Evolutionary conservation across 768 basidiomycete species (phyloP), one percentile per base, ranked within the genome.

Genomic region (Phaeotremella fagi): DNA sequence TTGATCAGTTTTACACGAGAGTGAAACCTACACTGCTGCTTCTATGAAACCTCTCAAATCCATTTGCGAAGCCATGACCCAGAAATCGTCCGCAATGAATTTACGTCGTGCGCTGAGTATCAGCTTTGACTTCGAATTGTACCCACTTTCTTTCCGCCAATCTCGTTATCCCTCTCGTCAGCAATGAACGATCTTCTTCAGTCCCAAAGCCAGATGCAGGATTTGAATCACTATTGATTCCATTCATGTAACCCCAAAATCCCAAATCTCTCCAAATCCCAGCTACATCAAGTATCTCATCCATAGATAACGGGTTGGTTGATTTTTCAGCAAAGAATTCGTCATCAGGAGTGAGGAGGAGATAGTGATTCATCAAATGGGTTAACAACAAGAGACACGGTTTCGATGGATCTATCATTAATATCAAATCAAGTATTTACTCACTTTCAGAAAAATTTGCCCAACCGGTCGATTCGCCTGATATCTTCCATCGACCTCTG

Each of bases 311-410:
- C 0, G 91, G 87, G 57, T 91, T 94, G 7, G 35, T 22, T 4
- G 52, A 11, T 16, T 41, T 42, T 9, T 55, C 44, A 35, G 54
- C 35, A 70, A 95, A 95, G 77, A 98, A 98, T 71, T 98, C 95
- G 74, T 97, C 94, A 63, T 99, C 95, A 1, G 88, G 88, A 81
- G 98, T 88, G 0, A 90, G 90, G 27, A 90, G 78, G 27, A 98
- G 80, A 1, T 84, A 82, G 54, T 92, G 87, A 1, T 83, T 80
- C 73, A 95, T 94, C 11, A 95, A 72, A 46, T 92, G 85, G 1
- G 82, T 80, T 6, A 92, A 80, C 50, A 95, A 80, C 6, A 97
- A 76, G 1, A 98, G 74, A 2, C 86, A 78, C 0, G 84, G 80
- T 83, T 87, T 31, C 0, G 45, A 33, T 1, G 59, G 53, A 29